Percentiles rank a stretch among this genome's conserved stretches.
These are phyloP conservation scores for Pythium monospermum DNA, from an alignment of 352 stramenopile genomes.

Conservation along the genomic window DNA sequence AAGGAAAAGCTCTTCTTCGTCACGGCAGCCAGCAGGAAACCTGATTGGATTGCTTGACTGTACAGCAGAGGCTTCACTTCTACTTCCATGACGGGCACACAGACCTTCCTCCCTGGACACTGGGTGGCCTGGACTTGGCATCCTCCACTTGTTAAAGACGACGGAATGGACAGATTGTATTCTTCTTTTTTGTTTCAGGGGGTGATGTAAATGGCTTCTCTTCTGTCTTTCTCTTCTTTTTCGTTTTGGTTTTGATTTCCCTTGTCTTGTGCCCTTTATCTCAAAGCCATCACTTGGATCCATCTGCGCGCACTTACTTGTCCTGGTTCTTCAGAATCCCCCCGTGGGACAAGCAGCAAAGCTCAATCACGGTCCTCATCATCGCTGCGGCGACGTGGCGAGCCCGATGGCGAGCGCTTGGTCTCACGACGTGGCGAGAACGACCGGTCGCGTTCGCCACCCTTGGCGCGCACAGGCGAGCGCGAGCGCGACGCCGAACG, in stretches of 20 bases:
- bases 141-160: slow-evolving; percentile 3
- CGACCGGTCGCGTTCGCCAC: slow-evolving; percentile 33
- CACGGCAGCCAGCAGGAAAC: too few relatives aligned
- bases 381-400: slow-evolving; percentile 30
- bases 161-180: slow-evolving; percentile 21
- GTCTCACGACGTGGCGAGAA: slow-evolving; percentile 41
- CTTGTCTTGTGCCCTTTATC: slow-evolving; percentile 2
- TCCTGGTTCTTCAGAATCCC: too few relatives aligned
- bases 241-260: slow-evolving; percentile 5
- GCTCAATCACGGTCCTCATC: slow-evolving; percentile 38
- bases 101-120: too few relatives aligned
- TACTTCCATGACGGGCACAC: too few relatives aligned
- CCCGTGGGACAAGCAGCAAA: too few relatives aligned
- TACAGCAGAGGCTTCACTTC: too few relatives aligned
- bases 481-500: slow-evolving; percentile 36
- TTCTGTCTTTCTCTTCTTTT: slow-evolving; percentile 8
- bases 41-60: too few relatives aligned
- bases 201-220: slow-evolving; percentile 12
- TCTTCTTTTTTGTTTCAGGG: slow-evolving; percentile 21
- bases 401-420: slow-evolving; percentile 54
- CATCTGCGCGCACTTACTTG: slow-evolving; percentile 1
- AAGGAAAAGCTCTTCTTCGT: too few relatives aligned
- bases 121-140: background rate
- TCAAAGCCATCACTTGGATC: background rate
- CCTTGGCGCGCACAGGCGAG: slow-evolving; percentile 24